Base-by-base conservation (phyloP, 2,329 filamentous ascomycete species). In the Botrytis galanthina region DNA sequence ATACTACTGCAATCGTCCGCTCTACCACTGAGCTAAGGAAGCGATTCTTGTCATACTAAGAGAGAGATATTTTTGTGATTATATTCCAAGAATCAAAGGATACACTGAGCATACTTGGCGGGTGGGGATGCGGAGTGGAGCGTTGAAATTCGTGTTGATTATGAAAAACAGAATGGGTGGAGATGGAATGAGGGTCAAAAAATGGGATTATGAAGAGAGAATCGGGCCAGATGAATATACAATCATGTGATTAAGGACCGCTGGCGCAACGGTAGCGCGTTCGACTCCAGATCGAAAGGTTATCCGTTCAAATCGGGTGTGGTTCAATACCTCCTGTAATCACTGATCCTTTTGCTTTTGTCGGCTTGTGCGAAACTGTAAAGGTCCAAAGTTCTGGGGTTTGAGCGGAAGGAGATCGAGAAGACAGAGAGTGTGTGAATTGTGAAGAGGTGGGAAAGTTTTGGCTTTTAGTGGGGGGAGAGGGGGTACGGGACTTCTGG, bases 231-330 rank as follows among this genome's bases (percentile, higher is more conserved):
- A 1, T 0, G 0, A 0, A 0, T 16, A 57, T 51, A 57, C 18
- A 32, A 57, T 59, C 37, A 44, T 69, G 48, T 69, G 66, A 69
- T 69, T 57, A 57, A n/a, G 68, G 68, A 70, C 68, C 68, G 68
- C 68, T 70, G 68, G 75, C 75, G 75, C 75, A 76, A 76, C 75
- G 75, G 75, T 76, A 76, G 74, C 76, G 76, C 76, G 76, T 77
- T 74, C 76, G 78, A 78, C 75, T 79, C 78, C 78, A 79, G 78
- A 79, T 76, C 78, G 76, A 77, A 79, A 79, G 78, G 78, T 79
- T 79, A 74, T 78, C 78, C 75, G 78, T 79, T 79, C 78, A 78
- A 79, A 79, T 79, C 78, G 73, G 78, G 77, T 75, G 72, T 73
- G 76, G 75, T 76, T 79, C 76, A 77, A 74, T 73, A 68, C 74